A percentile compares a stretch with the other conserved stretches of the same genome.
These are phyloP conservation scores for Leishmania gerbilli DNA, from an alignment of 208 protist species.

Conservation along the genomic window DNA sequence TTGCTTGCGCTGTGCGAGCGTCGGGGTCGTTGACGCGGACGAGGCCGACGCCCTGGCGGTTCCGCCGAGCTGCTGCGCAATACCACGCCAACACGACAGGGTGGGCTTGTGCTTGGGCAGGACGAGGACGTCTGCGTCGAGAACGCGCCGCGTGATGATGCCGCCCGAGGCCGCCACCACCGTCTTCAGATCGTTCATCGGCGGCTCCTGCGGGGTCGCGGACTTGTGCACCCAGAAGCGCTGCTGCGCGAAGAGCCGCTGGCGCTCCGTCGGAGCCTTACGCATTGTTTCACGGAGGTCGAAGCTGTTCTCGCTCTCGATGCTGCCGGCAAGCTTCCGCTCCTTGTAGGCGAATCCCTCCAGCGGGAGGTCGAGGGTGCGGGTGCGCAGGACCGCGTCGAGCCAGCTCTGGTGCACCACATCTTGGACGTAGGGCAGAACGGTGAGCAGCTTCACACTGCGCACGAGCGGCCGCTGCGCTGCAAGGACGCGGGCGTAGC, in stretches of 20 bases:
- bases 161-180: constrained; percentile 71
- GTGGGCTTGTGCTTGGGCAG: constrained; percentile 39
- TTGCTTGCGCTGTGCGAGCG: constrained; percentile 13
- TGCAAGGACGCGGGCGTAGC: constrained; percentile 44
- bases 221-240: constrained; percentile 67
- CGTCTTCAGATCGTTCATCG: constrained; percentile 65
- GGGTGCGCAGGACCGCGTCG: constrained; percentile 38
- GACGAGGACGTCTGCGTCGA: constrained; percentile 44
- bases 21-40: not conserved
- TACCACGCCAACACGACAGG: constrained; percentile 28
- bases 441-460: constrained; percentile 80
- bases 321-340: constrained; percentile 35
- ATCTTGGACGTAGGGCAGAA: constrained; percentile 50
- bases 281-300: constrained; percentile 37
- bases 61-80: constrained; percentile 16
- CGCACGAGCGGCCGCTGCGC: constrained; percentile 58
- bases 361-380: constrained; percentile 12
- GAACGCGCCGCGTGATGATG: constrained; percentile 20
- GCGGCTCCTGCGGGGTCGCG: constrained; percentile 57
- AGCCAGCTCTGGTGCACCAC: constrained; percentile 63
- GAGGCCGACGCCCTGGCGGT: not conserved
- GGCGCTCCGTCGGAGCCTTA: constrained; percentile 35
- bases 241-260: constrained; percentile 42
- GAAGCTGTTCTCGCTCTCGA: constrained; percentile 68
- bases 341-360: constrained; percentile 37